These are phyloP conservation scores for Balakata baccata DNA, from an alignment of 345 rosid genomes.

Conservation along the genomic window DNA sequence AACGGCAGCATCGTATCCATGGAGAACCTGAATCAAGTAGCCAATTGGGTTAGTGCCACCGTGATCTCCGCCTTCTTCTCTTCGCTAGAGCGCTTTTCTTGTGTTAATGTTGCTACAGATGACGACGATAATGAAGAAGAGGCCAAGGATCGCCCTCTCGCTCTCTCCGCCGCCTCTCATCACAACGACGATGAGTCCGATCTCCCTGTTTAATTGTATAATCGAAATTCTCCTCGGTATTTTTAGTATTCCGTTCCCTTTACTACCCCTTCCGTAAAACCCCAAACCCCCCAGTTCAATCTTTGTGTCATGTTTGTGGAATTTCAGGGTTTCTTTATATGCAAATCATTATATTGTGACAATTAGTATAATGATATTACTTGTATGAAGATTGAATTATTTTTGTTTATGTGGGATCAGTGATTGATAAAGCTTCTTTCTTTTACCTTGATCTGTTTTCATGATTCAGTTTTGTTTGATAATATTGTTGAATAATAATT, in stretches of 20 bases:
- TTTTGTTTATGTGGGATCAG: not conserved
- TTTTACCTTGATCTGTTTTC: not conserved
- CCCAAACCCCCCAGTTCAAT: slow-evolving; percentile 1
- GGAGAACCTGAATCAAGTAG: slow-evolving; percentile 51
- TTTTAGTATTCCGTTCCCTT: not conserved
- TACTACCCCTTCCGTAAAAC: not conserved
- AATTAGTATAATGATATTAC: not conserved
- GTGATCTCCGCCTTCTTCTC: slow-evolving; percentile 82
- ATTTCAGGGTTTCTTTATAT: slow-evolving; percentile 5
- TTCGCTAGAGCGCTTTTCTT: slow-evolving; percentile 82
- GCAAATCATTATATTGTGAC: not conserved
- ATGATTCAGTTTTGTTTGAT: not conserved
- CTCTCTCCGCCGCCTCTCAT: slow-evolving; percentile 34
- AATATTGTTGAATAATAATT: not conserved
- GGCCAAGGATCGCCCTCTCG: slow-evolving; percentile 50
- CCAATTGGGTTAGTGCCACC: slow-evolving; percentile 67
- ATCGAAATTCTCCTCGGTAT: not conserved
- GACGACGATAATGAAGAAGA: slow-evolving; percentile 60
- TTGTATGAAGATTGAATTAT: not conserved
- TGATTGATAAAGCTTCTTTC: slow-evolving; percentile 2
- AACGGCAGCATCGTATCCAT: slow-evolving; percentile 33
- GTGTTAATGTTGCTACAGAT: slow-evolving; percentile 76
- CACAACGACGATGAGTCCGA: slow-evolving; percentile 28
- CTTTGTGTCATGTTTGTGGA: slow-evolving; percentile 6
- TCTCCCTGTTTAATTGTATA: slow-evolving; percentile 22